Percentiles rank a stretch among this genome's conserved stretches.
These are phyloP conservation scores for Phytophthora hybrid DNA, from an alignment of 352 stramenopile genomes.

Conservation along the genomic window DNA sequence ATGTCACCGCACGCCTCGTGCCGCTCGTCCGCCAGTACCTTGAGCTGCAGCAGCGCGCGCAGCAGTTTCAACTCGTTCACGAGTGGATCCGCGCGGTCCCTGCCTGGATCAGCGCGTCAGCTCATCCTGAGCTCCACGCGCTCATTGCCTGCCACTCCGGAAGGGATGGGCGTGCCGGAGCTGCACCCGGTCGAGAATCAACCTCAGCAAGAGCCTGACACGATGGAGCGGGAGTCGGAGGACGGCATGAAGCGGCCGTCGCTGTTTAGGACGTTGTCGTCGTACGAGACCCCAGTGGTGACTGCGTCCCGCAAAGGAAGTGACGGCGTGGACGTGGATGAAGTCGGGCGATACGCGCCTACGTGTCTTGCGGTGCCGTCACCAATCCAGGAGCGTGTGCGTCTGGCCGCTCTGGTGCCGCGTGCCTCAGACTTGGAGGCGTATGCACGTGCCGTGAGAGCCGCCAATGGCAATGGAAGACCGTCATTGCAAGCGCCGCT, in stretches of 20 bases:
- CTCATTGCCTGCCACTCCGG: conserved; percentile 63
- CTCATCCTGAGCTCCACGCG: conserved; percentile 39
- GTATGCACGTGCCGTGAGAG: conserved; percentile 52
- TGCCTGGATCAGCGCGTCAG: conserved; percentile 39
- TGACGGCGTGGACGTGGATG: conserved; percentile 38
- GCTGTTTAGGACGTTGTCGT: conserved; percentile 80
- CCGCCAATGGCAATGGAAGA: conserved; percentile 31
- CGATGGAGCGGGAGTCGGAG: conserved; percentile 50
- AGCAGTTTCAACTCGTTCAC: conserved; percentile 45
- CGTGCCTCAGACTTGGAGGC: conserved; percentile 64
- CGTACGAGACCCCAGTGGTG: conserved; percentile 81
- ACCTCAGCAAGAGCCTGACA: conserved; percentile 46
- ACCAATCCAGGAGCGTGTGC: conserved; percentile 76
- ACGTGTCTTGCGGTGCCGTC: conserved; percentile 49
- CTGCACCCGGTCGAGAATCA: conserved; percentile 33
- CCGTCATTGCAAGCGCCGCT: conserved; percentile 35
- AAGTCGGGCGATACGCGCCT: conserved; percentile 27
- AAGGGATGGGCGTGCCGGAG: conserved; percentile 34
- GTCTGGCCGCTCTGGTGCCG: conserved; percentile 53
- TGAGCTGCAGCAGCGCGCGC: conserved; percentile 42
- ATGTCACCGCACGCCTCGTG: conserved; percentile 38
- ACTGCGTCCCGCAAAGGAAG: conserved; percentile 54
- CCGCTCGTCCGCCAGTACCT: conserved; percentile 49
- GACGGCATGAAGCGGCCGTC: conserved; percentile 55
- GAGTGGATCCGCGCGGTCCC: conserved; percentile 33